Conservation (phyloP, 2,329 filamentous ascomycete genomes). For the Thelonectria discophora region DNA sequence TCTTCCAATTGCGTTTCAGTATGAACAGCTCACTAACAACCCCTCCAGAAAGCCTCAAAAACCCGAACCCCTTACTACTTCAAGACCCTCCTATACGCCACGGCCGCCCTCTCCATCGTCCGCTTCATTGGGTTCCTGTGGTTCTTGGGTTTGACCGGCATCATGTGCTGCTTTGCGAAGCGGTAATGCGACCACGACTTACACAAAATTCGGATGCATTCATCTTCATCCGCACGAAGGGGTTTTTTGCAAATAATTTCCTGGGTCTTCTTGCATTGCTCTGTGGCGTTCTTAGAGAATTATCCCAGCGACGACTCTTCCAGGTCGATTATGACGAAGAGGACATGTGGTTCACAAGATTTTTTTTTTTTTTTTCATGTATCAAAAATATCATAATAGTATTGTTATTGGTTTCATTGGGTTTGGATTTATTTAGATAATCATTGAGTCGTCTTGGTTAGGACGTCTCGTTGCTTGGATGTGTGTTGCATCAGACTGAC, state of each 20-base stretch:
- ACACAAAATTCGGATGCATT: background rate
- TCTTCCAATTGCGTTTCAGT: background rate
- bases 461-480: background rate
- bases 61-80: conserved; percentile 37
- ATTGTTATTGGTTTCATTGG: background rate
- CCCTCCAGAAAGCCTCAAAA: conserved; percentile 27
- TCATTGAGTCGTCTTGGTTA: background rate
- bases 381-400: background rate
- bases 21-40: conserved; percentile 15
- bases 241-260: conserved; percentile 1
- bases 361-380: background rate
- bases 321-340: background rate
- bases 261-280: conserved; percentile 6
- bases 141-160: conserved; percentile 38
- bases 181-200: conserved; percentile 1
- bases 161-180: conserved; percentile 38
- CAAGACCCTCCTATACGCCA: conserved; percentile 36
- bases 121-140: conserved; percentile 40
- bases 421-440: background rate
- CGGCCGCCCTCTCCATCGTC: conserved; percentile 36
- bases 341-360: background rate
- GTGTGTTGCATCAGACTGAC: background rate
- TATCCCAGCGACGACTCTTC: background rate
- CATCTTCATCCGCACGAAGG: background rate
- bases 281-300: conserved; percentile 13